These are phyloP conservation scores for Thermoascus crustaceus DNA, from an alignment of 2,329 filamentous ascomycete genomes.

Conservation along the genomic window DNA sequence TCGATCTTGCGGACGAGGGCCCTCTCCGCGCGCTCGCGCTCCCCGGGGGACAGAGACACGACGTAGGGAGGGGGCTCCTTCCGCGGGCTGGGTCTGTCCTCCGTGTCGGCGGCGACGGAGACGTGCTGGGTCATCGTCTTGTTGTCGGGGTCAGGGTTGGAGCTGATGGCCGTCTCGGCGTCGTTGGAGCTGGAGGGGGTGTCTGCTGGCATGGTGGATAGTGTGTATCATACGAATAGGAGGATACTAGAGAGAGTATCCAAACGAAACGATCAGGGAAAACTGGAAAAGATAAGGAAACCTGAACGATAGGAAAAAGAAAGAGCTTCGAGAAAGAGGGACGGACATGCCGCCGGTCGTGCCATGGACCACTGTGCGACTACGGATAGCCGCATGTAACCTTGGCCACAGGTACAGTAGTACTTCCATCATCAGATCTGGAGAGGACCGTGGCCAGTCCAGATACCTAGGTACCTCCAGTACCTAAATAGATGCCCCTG, in stretches of 20 bases:
- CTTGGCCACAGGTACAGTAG: no score
- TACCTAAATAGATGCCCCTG: no score
- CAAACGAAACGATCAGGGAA: neutral
- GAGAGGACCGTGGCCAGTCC: no score
- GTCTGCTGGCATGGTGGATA: neutral
- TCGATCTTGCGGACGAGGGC: conserved; percentile 64
- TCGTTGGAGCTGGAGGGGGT: conserved; percentile 10
- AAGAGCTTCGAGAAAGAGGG: conserved; percentile 2
- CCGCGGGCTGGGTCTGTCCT: conserved; percentile 17
- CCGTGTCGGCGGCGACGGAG: conserved; percentile 15
- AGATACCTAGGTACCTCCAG: no score
- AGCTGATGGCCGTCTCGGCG: conserved; percentile 13
- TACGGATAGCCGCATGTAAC: no score
- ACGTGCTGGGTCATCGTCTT: conserved; percentile 11
- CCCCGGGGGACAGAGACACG: conserved; percentile 41
- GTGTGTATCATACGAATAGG: neutral
- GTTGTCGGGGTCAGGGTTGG: conserved; percentile 7
- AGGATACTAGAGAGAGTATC: neutral
- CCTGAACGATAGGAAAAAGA: neutral
- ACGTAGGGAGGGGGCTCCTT: conserved; percentile 26
- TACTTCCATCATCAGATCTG: no score
- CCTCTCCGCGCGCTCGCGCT: conserved; percentile 47
- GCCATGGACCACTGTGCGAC: no score
- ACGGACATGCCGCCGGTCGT: no score
- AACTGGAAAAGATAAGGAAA: no score